A percentile compares a stretch with the other conserved stretches of the same genome.
Evolutionary conservation across 2,329 filamentous ascomycete species (phyloP).

Genomic region (Cladosporium colombiae): DNA sequence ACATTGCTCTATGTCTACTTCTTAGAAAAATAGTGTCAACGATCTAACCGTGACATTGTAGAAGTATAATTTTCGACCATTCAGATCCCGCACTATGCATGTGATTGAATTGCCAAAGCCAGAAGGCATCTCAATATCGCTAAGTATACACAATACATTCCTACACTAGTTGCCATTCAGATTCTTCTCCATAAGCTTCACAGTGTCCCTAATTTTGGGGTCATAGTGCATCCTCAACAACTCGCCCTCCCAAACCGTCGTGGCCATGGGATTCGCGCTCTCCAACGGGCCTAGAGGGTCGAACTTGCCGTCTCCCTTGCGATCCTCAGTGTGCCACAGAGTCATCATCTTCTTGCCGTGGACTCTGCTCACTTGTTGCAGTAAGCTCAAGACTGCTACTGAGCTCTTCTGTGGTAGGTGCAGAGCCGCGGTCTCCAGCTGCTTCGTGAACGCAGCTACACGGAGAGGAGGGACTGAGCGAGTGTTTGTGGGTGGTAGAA

Average conservation of each 20-base stretch:
- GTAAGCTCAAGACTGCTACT: conserved; percentile 74
- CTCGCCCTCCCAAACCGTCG: conserved; percentile 92
- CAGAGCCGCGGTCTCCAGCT: conserved; percentile 76
- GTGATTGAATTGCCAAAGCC: no score
- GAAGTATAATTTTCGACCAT: no score
- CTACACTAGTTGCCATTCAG: conserved; percentile 20
- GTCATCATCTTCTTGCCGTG: conserved; percentile 79
- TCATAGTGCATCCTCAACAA: conserved; percentile 82
- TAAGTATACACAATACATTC: neutral
- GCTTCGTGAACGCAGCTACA: conserved; percentile 90
- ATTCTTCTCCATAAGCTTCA: conserved; percentile 33
- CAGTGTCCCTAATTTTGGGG: conserved; percentile 74
- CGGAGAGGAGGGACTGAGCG: conserved; percentile 76
- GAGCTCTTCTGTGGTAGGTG: conserved; percentile 90
- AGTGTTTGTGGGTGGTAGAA: conserved; percentile 74
- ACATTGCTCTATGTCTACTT: no score
- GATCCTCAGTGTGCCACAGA: conserved; percentile 94
- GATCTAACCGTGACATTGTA: no score
- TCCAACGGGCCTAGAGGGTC: conserved; percentile 76
- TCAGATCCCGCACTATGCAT: no score
- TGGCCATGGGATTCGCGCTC: conserved; percentile 84
- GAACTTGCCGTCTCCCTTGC: conserved; percentile 85
- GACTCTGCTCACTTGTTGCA: conserved; percentile 75
- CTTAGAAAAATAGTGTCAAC: no score
- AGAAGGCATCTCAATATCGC: neutral